These are phyloP conservation scores for Pythium sukuiense DNA, from an alignment of 352 stramenopile species.

Conservation along the genomic window DNA sequence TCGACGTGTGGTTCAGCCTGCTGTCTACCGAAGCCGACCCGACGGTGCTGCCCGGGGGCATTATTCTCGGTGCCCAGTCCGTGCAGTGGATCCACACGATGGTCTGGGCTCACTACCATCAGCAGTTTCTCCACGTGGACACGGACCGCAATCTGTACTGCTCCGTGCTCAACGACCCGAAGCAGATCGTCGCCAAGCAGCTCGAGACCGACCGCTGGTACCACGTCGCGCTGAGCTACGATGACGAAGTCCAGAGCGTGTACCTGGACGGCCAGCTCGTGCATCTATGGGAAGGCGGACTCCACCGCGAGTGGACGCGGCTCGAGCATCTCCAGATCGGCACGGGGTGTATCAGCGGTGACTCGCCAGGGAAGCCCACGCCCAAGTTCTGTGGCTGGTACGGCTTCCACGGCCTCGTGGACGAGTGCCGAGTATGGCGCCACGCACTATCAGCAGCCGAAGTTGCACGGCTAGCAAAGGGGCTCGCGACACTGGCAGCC, in stretches of 20 bases:
- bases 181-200: conserved; percentile 5
- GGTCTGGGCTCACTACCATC: conserved; percentile 43
- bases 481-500: background rate
- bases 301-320: conserved; percentile 44
- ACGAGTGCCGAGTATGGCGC: conserved; percentile 53
- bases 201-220: conserved; percentile 49
- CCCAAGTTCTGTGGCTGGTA: conserved; percentile 64
- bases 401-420: conserved; percentile 60
- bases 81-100: conserved; percentile 26
- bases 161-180: conserved; percentile 38
- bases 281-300: conserved; percentile 29
- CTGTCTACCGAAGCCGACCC: conserved; percentile 16
- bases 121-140: conserved; percentile 44
- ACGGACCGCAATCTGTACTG: conserved; percentile 42
- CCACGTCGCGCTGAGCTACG: conserved; percentile 58
- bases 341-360: conserved; percentile 53
- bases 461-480: conserved; percentile 1
- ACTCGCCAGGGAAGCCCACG: conserved; percentile 38
- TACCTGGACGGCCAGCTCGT: conserved; percentile 64
- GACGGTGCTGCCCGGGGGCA: conserved; percentile 26
- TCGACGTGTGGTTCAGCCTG: conserved; percentile 45
- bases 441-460: conserved; percentile 4
- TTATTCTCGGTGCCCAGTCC: conserved; percentile 49
- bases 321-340: conserved; percentile 53
- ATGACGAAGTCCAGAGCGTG: conserved; percentile 37